Evolutionary conservation across 2,329 filamentous ascomycete species (phyloP).

Genomic region (Arthrinium phaeospermum): DNA sequence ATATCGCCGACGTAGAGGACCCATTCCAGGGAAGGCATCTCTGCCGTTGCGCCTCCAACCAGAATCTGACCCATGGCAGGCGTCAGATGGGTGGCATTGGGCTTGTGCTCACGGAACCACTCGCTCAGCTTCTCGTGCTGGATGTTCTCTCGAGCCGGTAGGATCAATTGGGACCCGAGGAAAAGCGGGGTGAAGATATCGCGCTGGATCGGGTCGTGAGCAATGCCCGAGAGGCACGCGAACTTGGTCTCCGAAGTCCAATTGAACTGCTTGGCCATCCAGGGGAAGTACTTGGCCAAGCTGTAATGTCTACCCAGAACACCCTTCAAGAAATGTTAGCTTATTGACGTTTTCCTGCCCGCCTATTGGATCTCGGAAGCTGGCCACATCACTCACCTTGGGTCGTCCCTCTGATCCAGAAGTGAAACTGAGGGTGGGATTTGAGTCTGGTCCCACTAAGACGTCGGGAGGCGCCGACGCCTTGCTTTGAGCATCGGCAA

Average conservation of each 20-base stretch:
- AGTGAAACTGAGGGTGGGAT: constrained; percentile 76
- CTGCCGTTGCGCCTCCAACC: constrained; percentile 78
- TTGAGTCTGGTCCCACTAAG: constrained; percentile 84
- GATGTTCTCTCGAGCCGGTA: constrained; percentile 84
- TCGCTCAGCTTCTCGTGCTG: constrained; percentile 84
- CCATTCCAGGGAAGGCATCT: constrained; percentile 77
- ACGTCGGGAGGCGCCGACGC: constrained; percentile 68
- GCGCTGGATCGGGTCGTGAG: constrained; percentile 72
- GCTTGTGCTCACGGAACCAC: constrained; percentile 80
- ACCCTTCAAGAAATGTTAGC: constrained; percentile 48
- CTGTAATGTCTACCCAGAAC: constrained; percentile 88
- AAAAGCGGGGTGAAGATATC: constrained; percentile 93
- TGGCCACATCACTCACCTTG: constrained; percentile 50
- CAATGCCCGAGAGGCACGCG: constrained; percentile 84
- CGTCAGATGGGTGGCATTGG: constrained; percentile 86
- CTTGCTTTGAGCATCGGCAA: constrained; percentile 70
- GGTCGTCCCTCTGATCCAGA: constrained; percentile 78
- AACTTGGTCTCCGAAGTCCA: constrained; percentile 76
- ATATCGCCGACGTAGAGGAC: constrained; percentile 95
- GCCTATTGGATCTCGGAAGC: not conserved
- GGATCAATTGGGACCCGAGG: constrained; percentile 78
- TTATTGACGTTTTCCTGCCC: not conserved
- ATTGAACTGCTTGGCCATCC: constrained; percentile 88
- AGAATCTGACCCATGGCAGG: constrained; percentile 97
- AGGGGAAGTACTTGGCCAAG: constrained; percentile 84